phyloP scores from a whole-genome alignment of 164 flowering plant genomes.

The Saururus chinensis region DNA sequence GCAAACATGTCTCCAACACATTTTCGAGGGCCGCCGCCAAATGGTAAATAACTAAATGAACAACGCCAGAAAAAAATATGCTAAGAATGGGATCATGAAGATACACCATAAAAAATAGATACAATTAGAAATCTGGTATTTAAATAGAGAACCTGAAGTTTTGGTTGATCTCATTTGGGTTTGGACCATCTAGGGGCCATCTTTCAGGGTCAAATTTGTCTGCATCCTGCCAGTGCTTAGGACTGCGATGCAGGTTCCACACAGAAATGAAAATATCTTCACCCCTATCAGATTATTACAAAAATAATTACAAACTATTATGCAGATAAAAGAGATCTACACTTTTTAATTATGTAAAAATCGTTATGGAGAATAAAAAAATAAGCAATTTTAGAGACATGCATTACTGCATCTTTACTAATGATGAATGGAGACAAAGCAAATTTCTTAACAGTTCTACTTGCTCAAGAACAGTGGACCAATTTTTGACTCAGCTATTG shows the following conservation, averaged over 20 bases:
- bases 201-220: slow-evolving; percentile 93
- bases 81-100: no score
- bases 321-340: background rate
- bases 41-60: slow-evolving; percentile 75
- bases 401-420: background rate
- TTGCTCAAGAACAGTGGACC: no score
- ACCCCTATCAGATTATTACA: slow-evolving; percentile 34
- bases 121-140: background rate
- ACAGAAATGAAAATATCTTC: slow-evolving; percentile 92
- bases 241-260: slow-evolving; percentile 91
- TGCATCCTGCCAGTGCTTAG: slow-evolving; percentile 68
- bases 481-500: no score
- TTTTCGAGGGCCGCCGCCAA: slow-evolving; percentile 97
- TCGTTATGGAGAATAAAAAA: background rate
- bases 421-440: no score
- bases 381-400: background rate
- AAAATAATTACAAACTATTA: background rate
- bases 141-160: slow-evolving; percentile 54
- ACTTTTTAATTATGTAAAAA: background rate
- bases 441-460: no score
- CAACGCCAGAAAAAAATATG: no score
- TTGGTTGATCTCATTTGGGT: slow-evolving; percentile 91
- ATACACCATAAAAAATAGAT: background rate
- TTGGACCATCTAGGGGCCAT: slow-evolving; percentile 95
- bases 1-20: slow-evolving; percentile 97